Base-by-base conservation (phyloP, 176 grass and related monocot genomes). In the Phoenix dactylifera region DNA sequence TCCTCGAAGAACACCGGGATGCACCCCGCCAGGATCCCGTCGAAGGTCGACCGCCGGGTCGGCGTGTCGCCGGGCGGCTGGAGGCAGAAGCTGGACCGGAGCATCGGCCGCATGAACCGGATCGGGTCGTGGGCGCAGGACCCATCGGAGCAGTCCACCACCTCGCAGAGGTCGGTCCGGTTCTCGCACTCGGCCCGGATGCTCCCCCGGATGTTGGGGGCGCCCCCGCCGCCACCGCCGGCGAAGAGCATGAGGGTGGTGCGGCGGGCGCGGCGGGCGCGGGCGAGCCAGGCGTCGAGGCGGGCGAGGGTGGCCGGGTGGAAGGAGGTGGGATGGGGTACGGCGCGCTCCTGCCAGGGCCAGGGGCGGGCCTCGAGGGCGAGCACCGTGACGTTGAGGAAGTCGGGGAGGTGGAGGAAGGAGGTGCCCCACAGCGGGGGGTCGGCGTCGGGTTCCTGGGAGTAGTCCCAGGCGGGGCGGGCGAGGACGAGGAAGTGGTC, bases 341-440 rank as follows among this genome's bases (percentile, higher is more conserved):
- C 53, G 0, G 92, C 87, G 72, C 91, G 92, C 79, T 97, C 87
- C 76, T 97, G 92, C 83, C 87, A 87, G 4, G 87, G 84, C 87
- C 83, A 88, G 0, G 65, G 53, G 26, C 87, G 80, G 12, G 81
- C 77, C 66, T 97, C 87, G 1, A 82, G n/a, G 3, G 78, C 62
- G 24, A 91, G 68, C 44, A 87, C 70, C 14, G 84, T 88, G 72
- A 91, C 52, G 74, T 97, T 91, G 57, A 74, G 71, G 51, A 90
- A 71, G 68, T 77, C 80, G 20, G 77, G 68, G 15, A 83, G 87
- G 19, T 63, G 71, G 15, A 91, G 58, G 50, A 97, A 97, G 19
- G 81, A 83, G 39, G 67, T 73, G 66, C 79, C 92, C 87, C 81
- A 88, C 26, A 83, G 55, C 50, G 67, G 66, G 0, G 80, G 49